Base-by-base conservation (phyloP, 2,329 filamentous ascomycete genomes). In the Cladorrhinum sp. region DNA sequence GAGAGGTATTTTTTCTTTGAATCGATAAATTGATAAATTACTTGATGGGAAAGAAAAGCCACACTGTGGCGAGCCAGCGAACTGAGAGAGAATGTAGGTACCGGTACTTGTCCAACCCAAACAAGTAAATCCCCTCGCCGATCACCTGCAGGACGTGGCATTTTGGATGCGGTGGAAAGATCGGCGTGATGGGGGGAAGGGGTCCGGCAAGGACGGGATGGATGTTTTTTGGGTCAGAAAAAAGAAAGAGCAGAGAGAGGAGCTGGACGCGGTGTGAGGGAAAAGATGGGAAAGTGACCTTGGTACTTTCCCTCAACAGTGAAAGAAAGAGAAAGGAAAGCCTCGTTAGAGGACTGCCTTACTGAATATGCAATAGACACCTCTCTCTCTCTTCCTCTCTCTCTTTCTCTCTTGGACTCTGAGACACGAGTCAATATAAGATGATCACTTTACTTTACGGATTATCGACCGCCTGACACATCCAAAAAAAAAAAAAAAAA, bases 261-360 rank as follows among this genome's bases (percentile, higher is more conserved):
- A n/a, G n/a, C n/a, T n/a, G 29, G 29, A n/a, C 6, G 18, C 8
- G 41, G 41, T 7, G 41, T 8, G 16, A 48, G 41, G 24, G 22
- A 50, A 25, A 16, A 16, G 49, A 50, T 50, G 49, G 49, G 49
- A 50, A 50, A 50, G 49, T 50, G 20, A 50, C 49, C n/a, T 50
- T 50, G 49, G 49, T 50, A 50, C 49, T 50, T 50, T 22, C 13
- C 6, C 38, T 45, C 18, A 10, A 29, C 25, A 29, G 25, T 10
- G 25, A 29, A 10, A 5, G 25, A 29, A 10, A 29, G 10, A 29
- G 10, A 29, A 10, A 29, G 4, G 25, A 4, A 29, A n/a, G 29
- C 29, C 13, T 13, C 36, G 10, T 7, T 5, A 3, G 10, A 41
- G 36, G 12, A n/a, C 36, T 7, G 10, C 36, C 36, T 7, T 41